A percentile compares a stretch with the other conserved stretches of the same genome.
Conservation (phyloP, 2,329 filamentous ascomycete genomes). For the Tolypocladium ophioglossoides region DNA sequence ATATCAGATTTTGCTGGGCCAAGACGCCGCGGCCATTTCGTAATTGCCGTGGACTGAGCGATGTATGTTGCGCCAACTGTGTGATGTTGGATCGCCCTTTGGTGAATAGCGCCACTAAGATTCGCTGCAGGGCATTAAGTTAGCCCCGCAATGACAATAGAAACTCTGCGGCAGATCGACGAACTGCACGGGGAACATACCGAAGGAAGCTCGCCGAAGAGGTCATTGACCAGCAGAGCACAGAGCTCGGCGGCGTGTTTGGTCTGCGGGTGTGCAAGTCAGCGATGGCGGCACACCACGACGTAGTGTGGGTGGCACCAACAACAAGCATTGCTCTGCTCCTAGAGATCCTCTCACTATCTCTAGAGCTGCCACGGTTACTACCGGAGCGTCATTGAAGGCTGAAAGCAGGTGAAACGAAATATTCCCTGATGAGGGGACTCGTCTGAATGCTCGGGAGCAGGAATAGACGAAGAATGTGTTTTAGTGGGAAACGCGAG, state of each 20-base stretch:
- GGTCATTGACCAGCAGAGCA: conserved; percentile 76
- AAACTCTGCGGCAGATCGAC: neutral
- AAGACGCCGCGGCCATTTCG: conserved; percentile 75
- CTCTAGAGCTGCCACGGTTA: conserved; percentile 62
- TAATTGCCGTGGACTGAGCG: conserved; percentile 63
- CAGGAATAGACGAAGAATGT: neutral
- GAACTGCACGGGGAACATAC: conserved; percentile 38
- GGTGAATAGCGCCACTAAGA: conserved; percentile 68
- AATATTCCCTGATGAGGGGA: neutral
- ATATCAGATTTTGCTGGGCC: conserved; percentile 79
- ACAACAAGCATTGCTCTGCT: conserved; percentile 50
- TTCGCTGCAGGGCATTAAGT: conserved; percentile 49
- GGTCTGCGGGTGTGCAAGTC: conserved; percentile 33
- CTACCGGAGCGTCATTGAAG: conserved; percentile 58
- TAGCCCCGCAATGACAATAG: conserved; percentile 12
- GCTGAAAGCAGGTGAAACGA: neutral
- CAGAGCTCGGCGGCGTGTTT: conserved; percentile 80
- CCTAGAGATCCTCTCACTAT: conserved; percentile 70
- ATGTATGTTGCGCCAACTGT: conserved; percentile 61
- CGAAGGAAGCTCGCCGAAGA: conserved; percentile 84
- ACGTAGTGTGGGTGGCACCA: conserved; percentile 20
- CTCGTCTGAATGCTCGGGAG: neutral
- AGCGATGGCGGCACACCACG: conserved; percentile 10
- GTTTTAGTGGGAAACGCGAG: conserved; percentile 1
- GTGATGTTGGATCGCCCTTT: conserved; percentile 66